phyloP scores from a whole-genome alignment of 805 yeast species.

The Isabelozyma rhagii region DNA sequence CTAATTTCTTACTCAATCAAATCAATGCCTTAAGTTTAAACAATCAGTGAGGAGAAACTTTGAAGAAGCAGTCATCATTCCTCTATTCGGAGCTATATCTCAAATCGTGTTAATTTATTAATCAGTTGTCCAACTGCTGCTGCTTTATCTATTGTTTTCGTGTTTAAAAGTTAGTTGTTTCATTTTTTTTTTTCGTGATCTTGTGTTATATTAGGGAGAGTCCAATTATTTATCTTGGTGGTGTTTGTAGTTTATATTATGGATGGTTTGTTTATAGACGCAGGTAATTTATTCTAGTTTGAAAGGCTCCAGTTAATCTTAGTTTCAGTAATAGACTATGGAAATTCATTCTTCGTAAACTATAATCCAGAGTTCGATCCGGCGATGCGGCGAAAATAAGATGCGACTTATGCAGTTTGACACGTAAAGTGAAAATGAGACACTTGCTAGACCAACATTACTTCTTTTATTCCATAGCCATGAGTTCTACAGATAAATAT shows the following conservation, averaged over 20 bases:
- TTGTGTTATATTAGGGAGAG: not conserved
- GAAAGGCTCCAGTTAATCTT: too few relatives aligned
- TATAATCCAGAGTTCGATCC: too few relatives aligned
- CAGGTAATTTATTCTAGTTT: too few relatives aligned
- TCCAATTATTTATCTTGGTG: not conserved
- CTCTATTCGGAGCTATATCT: too few relatives aligned
- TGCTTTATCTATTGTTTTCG: not conserved
- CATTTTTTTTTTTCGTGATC: not conserved
- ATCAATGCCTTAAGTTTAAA: slow-evolving; percentile 34
- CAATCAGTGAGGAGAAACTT: slow-evolving; percentile 5
- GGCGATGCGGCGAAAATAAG: too few relatives aligned
- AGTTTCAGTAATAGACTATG: too few relatives aligned
- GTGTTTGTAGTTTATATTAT: not conserved
- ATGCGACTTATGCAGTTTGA: not conserved
- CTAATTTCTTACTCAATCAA: slow-evolving; percentile 20
- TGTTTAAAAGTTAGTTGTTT: not conserved
- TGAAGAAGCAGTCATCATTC: too few relatives aligned
- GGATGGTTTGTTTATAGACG: not conserved
- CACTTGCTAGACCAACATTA: not conserved
- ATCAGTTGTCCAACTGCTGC: too few relatives aligned
- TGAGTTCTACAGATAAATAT: slow-evolving; percentile 43
- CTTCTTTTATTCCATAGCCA: slow-evolving; percentile 2
- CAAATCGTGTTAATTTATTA: too few relatives aligned
- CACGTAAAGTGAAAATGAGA: not conserved
- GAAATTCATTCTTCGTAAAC: too few relatives aligned